Conservation (phyloP, 2,329 filamentous ascomycete species). For the Coniosporium tulheliwenetii region DNA sequence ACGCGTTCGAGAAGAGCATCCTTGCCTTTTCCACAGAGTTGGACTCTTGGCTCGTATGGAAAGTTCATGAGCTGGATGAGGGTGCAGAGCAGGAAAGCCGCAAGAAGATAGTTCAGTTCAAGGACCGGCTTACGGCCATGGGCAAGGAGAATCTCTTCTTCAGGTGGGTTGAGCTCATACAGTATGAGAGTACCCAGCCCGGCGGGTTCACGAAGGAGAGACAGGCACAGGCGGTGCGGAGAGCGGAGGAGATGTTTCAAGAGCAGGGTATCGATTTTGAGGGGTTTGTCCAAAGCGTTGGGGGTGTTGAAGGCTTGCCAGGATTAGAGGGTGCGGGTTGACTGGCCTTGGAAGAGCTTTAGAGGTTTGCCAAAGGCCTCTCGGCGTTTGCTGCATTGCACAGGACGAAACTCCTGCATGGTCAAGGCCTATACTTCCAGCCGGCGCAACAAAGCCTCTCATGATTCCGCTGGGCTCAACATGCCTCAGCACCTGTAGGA, state of each 20-base stretch:
- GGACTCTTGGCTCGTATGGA: conserved; percentile 15
- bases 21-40: conserved; percentile 35
- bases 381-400: too few relatives aligned
- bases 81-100: conserved; percentile 45
- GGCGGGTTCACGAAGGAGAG: conserved; percentile 63
- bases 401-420: too few relatives aligned
- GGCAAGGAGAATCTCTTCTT: conserved; percentile 85
- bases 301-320: conserved; percentile 41
- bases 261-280: conserved; percentile 70
- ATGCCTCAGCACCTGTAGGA: too few relatives aligned
- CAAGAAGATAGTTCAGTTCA: conserved; percentile 66
- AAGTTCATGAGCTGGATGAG: conserved; percentile 17
- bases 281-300: conserved; percentile 56
- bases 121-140: conserved; percentile 55
- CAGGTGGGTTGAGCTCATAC: conserved; percentile 82
- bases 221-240: conserved; percentile 55
- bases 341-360: not conserved
- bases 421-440: too few relatives aligned
- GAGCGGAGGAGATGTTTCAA: conserved; percentile 63
- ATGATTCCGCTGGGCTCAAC: too few relatives aligned
- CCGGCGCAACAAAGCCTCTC: too few relatives aligned
- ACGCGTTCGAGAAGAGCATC: conserved; percentile 58
- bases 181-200: conserved; percentile 67
- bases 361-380: too few relatives aligned
- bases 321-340: conserved; percentile 22